phyloP scores from a whole-genome alignment of 768 basidiomycete genomes.

The Auricularia heimuer region DNA sequence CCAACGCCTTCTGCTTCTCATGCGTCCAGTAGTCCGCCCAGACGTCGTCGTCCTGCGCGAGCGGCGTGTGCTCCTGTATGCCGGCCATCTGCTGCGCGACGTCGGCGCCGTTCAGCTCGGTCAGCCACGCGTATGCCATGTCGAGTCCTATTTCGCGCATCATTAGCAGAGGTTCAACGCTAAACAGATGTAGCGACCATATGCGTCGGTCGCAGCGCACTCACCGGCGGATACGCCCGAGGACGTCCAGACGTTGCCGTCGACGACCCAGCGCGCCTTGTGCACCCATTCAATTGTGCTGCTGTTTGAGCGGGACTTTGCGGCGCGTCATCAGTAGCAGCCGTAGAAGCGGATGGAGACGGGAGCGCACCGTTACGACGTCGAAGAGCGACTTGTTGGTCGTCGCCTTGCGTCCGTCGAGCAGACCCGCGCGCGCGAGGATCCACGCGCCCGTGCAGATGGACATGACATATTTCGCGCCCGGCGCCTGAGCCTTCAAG shows the following conservation, averaged over 20 bases:
- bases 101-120: neutral
- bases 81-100: neutral
- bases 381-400: conserved; percentile 33
- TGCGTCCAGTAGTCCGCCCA: conserved; percentile 8
- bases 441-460: conserved; percentile 32
- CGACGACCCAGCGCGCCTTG: neutral
- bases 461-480: conserved; percentile 31
- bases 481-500: conserved; percentile 25
- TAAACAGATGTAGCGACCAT: too few species aligned
- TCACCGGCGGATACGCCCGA: neutral
- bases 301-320: too few species aligned
- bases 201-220: too few species aligned
- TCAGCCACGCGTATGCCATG: neutral
- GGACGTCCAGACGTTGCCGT: neutral
- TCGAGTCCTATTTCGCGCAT: neutral
- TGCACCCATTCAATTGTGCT: neutral
- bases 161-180: too few species aligned
- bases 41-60: conserved; percentile 15
- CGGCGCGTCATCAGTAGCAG: too few species aligned
- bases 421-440: conserved; percentile 29
- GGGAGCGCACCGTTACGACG: conserved; percentile 8
- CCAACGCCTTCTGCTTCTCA: too few species aligned
- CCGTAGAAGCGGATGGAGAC: too few species aligned
- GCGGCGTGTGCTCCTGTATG: neutral
- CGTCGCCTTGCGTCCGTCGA: conserved; percentile 36